Conservation (phyloP, 768 basidiomycete species). For the Mycena pura region DNA sequence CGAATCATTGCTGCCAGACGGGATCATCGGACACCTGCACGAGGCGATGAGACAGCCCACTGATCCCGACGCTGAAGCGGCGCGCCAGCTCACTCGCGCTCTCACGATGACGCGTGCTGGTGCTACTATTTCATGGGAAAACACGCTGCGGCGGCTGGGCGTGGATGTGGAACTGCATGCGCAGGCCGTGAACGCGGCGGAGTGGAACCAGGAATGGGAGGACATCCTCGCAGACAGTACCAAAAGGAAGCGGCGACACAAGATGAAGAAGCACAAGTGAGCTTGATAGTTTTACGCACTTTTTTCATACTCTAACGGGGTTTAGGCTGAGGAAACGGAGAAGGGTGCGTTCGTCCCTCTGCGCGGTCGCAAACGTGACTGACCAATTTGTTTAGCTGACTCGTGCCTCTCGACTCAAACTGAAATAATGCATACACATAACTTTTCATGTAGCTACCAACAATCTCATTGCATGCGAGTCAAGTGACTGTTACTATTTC, state of each 20-base stretch:
- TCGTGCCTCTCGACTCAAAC: constrained; percentile 44
- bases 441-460: constrained; percentile 26
- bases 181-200: constrained; percentile 53
- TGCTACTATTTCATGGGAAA: constrained; percentile 71
- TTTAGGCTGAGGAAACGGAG: constrained; percentile 87
- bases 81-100: constrained; percentile 78
- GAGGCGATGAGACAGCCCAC: constrained; percentile 57
- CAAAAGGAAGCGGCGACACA: constrained; percentile 86
- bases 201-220: constrained; percentile 66
- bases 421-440: constrained; percentile 36
- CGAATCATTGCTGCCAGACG: constrained; percentile 31
- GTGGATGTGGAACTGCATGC: constrained; percentile 58
- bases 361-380: constrained; percentile 12
- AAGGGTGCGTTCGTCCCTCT: constrained; percentile 61
- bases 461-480: constrained; percentile 18
- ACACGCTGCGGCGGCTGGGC: constrained; percentile 68
- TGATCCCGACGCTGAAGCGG: constrained; percentile 82
- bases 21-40: constrained; percentile 31
- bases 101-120: constrained; percentile 72
- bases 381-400: constrained; percentile 47
- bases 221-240: constrained; percentile 79
- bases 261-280: constrained; percentile 98
- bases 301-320: constrained; percentile 9
- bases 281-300: constrained; percentile 37
- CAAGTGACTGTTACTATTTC: constrained; percentile 90